Base-by-base conservation (phyloP, 2,329 filamentous ascomycete genomes). In the Scytalidium sp. region DNA sequence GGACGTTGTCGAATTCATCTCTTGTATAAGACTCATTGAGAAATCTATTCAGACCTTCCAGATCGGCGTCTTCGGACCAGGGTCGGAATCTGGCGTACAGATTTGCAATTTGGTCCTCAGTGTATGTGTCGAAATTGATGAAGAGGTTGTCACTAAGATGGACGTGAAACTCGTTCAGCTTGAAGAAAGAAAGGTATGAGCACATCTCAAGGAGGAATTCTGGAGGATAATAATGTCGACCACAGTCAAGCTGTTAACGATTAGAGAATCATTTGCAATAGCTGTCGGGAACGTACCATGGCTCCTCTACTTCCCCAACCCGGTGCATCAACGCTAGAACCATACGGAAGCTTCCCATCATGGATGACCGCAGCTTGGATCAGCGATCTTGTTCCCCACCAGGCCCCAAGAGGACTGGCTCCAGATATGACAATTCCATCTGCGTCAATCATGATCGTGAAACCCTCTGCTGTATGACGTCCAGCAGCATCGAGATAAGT, bases 111-210 rank as follows among this genome's bases (percentile, higher is more conserved):
- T 72, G 75, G 0, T 51, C 47, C 25, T 59, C 52, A 41, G 68
- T 70, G 43, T 81, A 80, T 17, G 73, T 68, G 19, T 69, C 66
- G 1, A 73, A 66, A 32, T 78, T 79, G 41, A 76, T 73, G 59
- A 72, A 73, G 3, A 79, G 64, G 55, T 82, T 82, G 59, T 84
- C 80, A 51, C 74, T 80, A 3, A 81, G 68, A 58, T 83, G 80
- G 17, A 83, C 62, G 41, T 83, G 80, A 46, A 83, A 76, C 1
- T 74, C 74, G 53, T 80, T 82, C 53, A 82, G 74, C 57, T 83
- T 83, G 66, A 80, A 83, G 59, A 79, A 83, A 22, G 79, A 82
- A 54, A 80, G 75, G 61, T 82, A 83, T 0, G 74, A 71, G 62
- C 80, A 83, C 53, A 83, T 65, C n/a, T 83, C 79, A 41, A 72